Base-by-base conservation (phyloP, 768 basidiomycete species). In the Lyophyllum shimeji region DNA sequence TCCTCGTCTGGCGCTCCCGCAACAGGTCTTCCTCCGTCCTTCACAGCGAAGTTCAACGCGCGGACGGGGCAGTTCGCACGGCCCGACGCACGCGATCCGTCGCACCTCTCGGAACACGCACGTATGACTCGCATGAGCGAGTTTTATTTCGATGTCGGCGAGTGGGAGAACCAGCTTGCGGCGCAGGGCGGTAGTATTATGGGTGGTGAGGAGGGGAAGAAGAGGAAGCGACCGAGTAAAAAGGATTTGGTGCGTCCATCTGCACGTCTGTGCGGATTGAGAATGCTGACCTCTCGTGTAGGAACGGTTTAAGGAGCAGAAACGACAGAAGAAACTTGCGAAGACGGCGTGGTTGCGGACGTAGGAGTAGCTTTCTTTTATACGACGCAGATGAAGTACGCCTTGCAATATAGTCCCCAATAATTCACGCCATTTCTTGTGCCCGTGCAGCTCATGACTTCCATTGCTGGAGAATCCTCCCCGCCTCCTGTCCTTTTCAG, bases 301-400 rank as follows among this genome's bases (percentile, higher is more conserved):
- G 90, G 89, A 93, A 61, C 84, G 89, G 40, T 93, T 88, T 69
- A 90, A 87, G 66, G 89, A 92, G 67, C 86, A 90, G 75, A 93
- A 93, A 70, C 79, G 73, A 60, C 71, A 76, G 65, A 93, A 93
- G 76, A 93, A 93, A 73, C 84, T 92, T 8, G 89, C 90, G 37
- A 93, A 92, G 76, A 93, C 90, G 1, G 91, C 91, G 8, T 93
- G 90, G 91, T 67, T 93, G 63, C 84, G 91, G 67, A 89, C 85
- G 62, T 89, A 59, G 49, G 21, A 60, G 58, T 49, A 37, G 5
- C 39, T 3, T 18, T 40, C n/a, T 40, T 33, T 37, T 40, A 40
- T 17, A 40, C 15, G 18, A 46, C 21, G 23, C 33, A 23, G 21
- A 17, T 21, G 9, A 23, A 21, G 31, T 24, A 46, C 29, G 21